Evolutionary conservation across 2,329 filamentous ascomycete species (phyloP).

Genomic region (Penicillium frequentans): DNA sequence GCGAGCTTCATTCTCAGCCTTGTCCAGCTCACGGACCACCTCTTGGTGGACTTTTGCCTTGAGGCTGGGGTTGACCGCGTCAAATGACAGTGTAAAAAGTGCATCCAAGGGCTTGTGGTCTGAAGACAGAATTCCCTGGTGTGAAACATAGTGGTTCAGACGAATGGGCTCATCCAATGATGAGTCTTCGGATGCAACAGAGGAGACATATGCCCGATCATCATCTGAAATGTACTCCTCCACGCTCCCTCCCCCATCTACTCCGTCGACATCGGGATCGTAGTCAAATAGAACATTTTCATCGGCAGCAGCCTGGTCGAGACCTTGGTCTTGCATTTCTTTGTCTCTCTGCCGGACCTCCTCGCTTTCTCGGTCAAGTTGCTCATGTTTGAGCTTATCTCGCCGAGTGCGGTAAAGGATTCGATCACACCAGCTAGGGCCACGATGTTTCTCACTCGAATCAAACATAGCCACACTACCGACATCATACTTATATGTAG

Average conservation of each 20-base stretch:
- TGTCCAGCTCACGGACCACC: slow-evolving; percentile 82
- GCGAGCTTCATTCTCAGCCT: slow-evolving; percentile 85
- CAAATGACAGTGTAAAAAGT: slow-evolving; percentile 79
- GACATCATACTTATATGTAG: slow-evolving; percentile 96
- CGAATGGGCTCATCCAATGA: slow-evolving; percentile 50
- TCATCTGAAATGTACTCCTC: slow-evolving; percentile 62
- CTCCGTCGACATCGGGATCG: slow-evolving; percentile 75
- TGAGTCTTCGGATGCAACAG: slow-evolving; percentile 23
- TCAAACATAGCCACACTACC: slow-evolving; percentile 93
- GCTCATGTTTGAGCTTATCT: slow-evolving; percentile 67
- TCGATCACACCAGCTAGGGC: slow-evolving; percentile 95
- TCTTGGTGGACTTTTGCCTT: slow-evolving; percentile 84
- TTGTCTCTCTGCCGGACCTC: slow-evolving; percentile 71
- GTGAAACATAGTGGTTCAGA: slow-evolving; percentile 75
- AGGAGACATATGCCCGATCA: slow-evolving; percentile 43
- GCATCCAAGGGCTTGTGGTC: slow-evolving; percentile 93
- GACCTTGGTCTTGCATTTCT: slow-evolving; percentile 78
- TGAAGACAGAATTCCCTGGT: slow-evolving; percentile 86
- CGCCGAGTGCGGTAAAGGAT: slow-evolving; percentile 79
- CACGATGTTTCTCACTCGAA: slow-evolving; percentile 88
- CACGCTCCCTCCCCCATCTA: slow-evolving; percentile 38
- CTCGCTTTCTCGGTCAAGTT: slow-evolving; percentile 62
- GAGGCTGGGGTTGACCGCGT: slow-evolving; percentile 79
- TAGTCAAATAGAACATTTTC: slow-evolving; percentile 89
- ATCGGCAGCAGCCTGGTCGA: slow-evolving; percentile 72